A percentile compares a stretch with the other conserved stretches of the same genome.
Evolutionary conservation across 1,284 basidiomycete species (phyloP).

Genomic region (Trametes pubescens): DNA sequence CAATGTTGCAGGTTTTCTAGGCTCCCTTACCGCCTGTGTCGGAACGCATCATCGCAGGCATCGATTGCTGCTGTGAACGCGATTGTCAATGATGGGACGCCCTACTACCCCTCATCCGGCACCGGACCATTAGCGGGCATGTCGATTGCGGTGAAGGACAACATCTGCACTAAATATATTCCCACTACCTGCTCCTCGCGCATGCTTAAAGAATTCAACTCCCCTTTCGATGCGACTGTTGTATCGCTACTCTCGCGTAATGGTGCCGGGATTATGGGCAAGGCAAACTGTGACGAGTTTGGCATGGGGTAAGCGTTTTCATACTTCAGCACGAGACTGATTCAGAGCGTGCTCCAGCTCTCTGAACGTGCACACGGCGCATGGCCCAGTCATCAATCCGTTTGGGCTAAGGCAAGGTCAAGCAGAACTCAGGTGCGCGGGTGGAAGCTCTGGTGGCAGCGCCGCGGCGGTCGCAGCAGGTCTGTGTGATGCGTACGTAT

Average conservation of each 20-base stretch:
- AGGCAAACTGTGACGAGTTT: constrained; percentile 98
- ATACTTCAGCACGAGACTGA: constrained; percentile 25
- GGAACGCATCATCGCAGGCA: neutral
- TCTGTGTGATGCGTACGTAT: constrained; percentile 79
- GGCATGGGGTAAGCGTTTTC: constrained; percentile 86
- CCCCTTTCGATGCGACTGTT: constrained; percentile 91
- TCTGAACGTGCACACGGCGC: constrained; percentile 71
- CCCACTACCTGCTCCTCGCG: constrained; percentile 84
- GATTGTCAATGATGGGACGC: constrained; percentile 44
- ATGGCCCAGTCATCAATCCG: constrained; percentile 86
- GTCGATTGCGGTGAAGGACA: constrained; percentile 84
- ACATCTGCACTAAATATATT: constrained; percentile 76
- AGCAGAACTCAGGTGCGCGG: constrained; percentile 68
- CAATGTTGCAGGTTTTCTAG: constrained; percentile 42
- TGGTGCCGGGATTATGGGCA: constrained; percentile 83
- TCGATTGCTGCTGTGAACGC: constrained; percentile 52
- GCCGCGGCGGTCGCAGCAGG: constrained; percentile 84
- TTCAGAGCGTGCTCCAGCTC: constrained; percentile 57
- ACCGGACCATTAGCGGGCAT: constrained; percentile 49
- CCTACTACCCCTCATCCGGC: constrained; percentile 25
- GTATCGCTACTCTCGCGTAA: constrained; percentile 68
- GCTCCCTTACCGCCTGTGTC: neutral
- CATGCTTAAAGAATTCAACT: constrained; percentile 77
- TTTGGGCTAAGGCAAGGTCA: constrained; percentile 42
- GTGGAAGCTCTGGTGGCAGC: constrained; percentile 86